Evolutionary conservation across 1,284 basidiomycete genomes (phyloP), one percentile per base, ranked within the genome.

Genomic region (Cutaneotrichosporon cavernicola): DNA sequence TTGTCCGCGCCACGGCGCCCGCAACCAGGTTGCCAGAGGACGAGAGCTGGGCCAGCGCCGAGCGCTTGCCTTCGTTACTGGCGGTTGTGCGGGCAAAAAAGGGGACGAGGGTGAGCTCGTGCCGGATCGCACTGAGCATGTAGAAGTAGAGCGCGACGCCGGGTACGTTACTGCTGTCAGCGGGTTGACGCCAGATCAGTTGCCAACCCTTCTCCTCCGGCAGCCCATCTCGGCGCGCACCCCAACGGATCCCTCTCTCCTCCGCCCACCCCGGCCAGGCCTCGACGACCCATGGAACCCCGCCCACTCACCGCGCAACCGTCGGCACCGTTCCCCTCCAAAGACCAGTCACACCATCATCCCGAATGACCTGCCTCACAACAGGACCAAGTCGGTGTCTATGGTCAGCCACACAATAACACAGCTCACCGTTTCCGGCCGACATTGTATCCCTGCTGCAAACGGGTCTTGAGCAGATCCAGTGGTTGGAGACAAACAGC

Each of bases 71-170:
- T 6, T 51, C 58, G 18, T 21, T 38, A 7, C 16, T 31, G 0
- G 30, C 30, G 65, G 43, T 70, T 74, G 59, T 78, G 79, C 50
- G 83, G 30, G 69, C 57, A 57, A 77, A 77, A 64, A 69, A 72
- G n/a, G 73, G 72, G 46, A 75, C 62, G 22, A 58, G 69, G 13
- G 73, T 68, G 38, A 78, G 69, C 84, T 79, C 76, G 90, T 90
- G 83, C 10, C 94, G 88, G 51, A 95, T 82, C 67, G 91, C 86
- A 11, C 89, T 91, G 49, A 97, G 83, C 57, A 88, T 85, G 11
- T 94, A 92, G 83, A 97, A 92, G 82, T 97, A 97, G 60, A 95
- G 80, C 3, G 93, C 93, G 10, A 97, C 91, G 8, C 94, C 94
- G 0, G 95, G 95, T 2, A 97, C 88, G 75, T 96, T 97, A 52